Evolutionary conservation across 257 asterid genomes (phyloP).

Genomic region (Solanum medicagineum): DNA sequence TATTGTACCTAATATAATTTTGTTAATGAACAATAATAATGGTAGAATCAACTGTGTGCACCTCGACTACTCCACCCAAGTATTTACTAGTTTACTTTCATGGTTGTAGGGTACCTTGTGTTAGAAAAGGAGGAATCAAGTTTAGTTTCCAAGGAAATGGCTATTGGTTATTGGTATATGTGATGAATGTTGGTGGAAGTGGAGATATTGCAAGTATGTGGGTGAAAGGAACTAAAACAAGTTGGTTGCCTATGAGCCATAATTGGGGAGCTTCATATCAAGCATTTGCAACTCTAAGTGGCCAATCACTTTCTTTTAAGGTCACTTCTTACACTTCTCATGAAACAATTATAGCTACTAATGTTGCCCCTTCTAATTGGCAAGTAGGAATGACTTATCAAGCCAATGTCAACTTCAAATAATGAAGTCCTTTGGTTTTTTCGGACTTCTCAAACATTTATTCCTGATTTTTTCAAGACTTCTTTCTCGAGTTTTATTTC

Average conservation of each 20-base stretch:
- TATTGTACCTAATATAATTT: too few species aligned
- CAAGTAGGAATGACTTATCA: constrained; percentile 44
- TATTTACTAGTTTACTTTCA: neutral
- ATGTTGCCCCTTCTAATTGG: constrained; percentile 69
- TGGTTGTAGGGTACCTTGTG: constrained; percentile 42
- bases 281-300: constrained; percentile 53
- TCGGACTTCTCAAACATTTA: neutral
- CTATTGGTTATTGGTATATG: constrained; percentile 72
- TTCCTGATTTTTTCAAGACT: neutral
- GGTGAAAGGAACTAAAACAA: constrained; percentile 66
- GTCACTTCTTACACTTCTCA: constrained; percentile 42
- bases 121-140: constrained; percentile 38
- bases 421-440: constrained; percentile 4
- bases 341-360: constrained; percentile 36
- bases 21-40: neutral
- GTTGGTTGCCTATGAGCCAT: constrained; percentile 89
- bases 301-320: constrained; percentile 65
- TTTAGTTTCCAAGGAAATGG: constrained; percentile 70
- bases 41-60: neutral
- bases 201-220: constrained; percentile 56
- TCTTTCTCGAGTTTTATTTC: neutral
- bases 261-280: constrained; percentile 94
- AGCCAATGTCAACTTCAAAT: constrained; percentile 41
- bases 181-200: constrained; percentile 66
- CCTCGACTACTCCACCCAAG: neutral